phyloP scores from a whole-genome alignment of 164 flowering plant species.

The Annona cherimola region DNA sequence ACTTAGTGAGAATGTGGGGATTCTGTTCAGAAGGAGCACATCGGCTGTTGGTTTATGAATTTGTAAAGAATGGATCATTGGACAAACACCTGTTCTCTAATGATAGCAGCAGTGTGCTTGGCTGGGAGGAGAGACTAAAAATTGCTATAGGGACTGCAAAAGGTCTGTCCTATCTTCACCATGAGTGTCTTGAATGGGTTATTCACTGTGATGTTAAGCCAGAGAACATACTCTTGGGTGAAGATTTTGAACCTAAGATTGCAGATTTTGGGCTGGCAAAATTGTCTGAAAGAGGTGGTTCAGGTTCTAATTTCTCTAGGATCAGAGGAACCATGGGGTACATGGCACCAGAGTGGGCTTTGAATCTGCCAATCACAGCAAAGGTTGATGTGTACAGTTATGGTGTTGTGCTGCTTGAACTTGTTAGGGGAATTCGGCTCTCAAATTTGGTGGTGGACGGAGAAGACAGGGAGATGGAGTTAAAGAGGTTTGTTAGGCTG shows the following conservation, averaged over 20 bases:
- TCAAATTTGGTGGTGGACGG: conserved; percentile 10
- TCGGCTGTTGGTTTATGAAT: conserved; percentile 30
- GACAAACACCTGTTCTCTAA: conserved; percentile 19
- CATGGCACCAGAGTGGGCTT: conserved; percentile 21
- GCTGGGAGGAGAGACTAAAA: conserved; percentile 15
- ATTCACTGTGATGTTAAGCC: conserved; percentile 23
- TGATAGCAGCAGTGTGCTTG: background rate
- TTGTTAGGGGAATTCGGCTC: conserved; percentile 18
- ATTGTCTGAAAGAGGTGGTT: conserved; percentile 12
- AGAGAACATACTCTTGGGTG: conserved; percentile 19
- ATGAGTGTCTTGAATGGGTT: conserved; percentile 25
- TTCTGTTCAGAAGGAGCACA: conserved; percentile 24
- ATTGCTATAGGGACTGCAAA: conserved; percentile 20
- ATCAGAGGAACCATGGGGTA: conserved; percentile 22
- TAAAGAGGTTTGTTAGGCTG: conserved; percentile 4
- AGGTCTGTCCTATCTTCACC: conserved; percentile 21
- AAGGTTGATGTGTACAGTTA: conserved; percentile 22
- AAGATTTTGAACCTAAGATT: conserved; percentile 15
- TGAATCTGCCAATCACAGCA: conserved; percentile 17
- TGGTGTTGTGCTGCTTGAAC: conserved; percentile 18
- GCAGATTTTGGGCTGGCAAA: conserved; percentile 23
- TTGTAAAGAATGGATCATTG: conserved; percentile 29
- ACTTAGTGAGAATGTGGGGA: conserved; percentile 35
- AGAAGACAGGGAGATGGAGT: conserved; percentile 2
- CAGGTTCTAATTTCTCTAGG: conserved; percentile 11